Evolutionary conservation across 352 stramenopile species (phyloP).

Genomic region (Phytophthora colocasiae): DNA sequence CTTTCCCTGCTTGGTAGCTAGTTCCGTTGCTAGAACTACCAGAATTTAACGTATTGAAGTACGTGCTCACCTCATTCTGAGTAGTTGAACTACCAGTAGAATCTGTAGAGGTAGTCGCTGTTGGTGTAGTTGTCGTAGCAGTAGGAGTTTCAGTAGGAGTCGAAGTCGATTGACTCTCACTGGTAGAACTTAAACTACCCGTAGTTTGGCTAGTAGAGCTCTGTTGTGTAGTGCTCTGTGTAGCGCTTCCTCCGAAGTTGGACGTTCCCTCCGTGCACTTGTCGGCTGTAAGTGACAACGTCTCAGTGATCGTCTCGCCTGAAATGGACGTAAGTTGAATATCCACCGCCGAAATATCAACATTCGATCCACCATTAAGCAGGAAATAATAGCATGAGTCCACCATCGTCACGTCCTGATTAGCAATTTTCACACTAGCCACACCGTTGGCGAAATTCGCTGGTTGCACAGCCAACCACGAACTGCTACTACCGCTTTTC

Average conservation of each 20-base stretch:
- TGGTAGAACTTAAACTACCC: constrained; percentile 6
- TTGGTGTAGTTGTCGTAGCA: constrained; percentile 8
- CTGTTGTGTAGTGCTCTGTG: constrained; percentile 10
- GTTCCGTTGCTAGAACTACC: constrained; percentile 7
- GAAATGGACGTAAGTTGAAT: constrained; percentile 55
- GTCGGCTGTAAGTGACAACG: constrained; percentile 45
- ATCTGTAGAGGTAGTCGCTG: neutral
- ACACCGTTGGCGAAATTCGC: constrained; percentile 43
- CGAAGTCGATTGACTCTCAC: constrained; percentile 20
- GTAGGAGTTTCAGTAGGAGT: constrained; percentile 1
- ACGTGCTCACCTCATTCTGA: constrained; percentile 12
- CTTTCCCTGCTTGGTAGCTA: constrained; percentile 34
- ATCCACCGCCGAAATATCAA: constrained; percentile 40
- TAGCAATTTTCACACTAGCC: constrained; percentile 43
- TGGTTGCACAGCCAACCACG: constrained; percentile 53
- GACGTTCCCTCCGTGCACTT: constrained; percentile 47
- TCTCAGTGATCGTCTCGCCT: constrained; percentile 61
- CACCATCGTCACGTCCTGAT: constrained; percentile 58
- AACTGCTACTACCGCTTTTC: constrained; percentile 46
- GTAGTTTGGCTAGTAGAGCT: constrained; percentile 12
- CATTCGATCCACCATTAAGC: constrained; percentile 28
- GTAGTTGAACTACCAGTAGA: constrained; percentile 5
- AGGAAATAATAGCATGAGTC: constrained; percentile 69
- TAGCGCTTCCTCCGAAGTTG: constrained; percentile 23
- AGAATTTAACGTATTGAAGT: constrained; percentile 15